Evolutionary conservation across 345 rosid species (phyloP).

Genomic region (Arabidopsis thaliana): TAIR10.1 NC_003070.9:1356001-1356500

Average conservation of each 20-base stretch:
- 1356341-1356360: slow-evolving; percentile 35
- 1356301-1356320: neutral
- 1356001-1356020: too few species aligned
- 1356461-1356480: slow-evolving; percentile 86
- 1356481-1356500: slow-evolving; percentile 80
- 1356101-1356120: too few species aligned
- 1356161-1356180: too few species aligned
- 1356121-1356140: too few species aligned
- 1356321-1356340: slow-evolving; percentile 31
- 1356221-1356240: neutral
- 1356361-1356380: neutral
- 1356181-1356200: too few species aligned
- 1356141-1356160: too few species aligned
- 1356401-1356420: neutral
- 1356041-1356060: too few species aligned
- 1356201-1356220: too few species aligned
- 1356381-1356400: neutral
- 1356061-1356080: too few species aligned
- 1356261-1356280: neutral
- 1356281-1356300: neutral
- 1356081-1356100: too few species aligned
- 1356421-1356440: slow-evolving; percentile 59
- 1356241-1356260: neutral
- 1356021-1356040: too few species aligned
- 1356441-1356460: slow-evolving; percentile 74